Base-by-base conservation (phyloP, 225 moss, liverwort and hornwort species). In the Pseudisothecium myosuroides region DNA sequence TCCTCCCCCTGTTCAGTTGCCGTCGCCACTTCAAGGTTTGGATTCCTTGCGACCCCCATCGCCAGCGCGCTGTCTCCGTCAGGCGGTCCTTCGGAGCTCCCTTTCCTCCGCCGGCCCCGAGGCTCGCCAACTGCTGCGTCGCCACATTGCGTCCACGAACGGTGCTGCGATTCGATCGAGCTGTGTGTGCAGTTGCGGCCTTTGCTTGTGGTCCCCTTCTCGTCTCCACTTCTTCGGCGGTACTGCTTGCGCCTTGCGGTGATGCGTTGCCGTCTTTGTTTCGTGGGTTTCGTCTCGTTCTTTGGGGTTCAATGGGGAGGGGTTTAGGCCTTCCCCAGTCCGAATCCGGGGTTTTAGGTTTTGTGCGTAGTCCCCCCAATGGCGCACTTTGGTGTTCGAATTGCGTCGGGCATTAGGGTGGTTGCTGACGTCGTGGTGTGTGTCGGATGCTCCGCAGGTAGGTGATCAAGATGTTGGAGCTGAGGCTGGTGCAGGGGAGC, bases 401-500 rank as follows among this genome's bases (percentile, higher is more conserved):
- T 49, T 21, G 80, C 47, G 29, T 24, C 0, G 41, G 29, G 41
- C 36, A 6, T 60, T 19, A 28, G 89, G 87, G 80, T 66, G 87
- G 80, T 66, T 83, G 55, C 86, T 41, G 86, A 45, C 31, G 55
- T 17, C 50, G 39, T 20, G 52, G 43, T 17, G 37, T 39, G 67
- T 41, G 45, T 27, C 3, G 80, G 58, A 2, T 64, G 52, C 5
- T 43, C 22, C 15, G 65, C 19, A 69, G 88, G n/a, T 31, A n/a
- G 87, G 82, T 80, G 64, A 87, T 85, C 75, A 90, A 80, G 90
- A 98, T 98, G 98, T 95, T 98, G 96, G 98, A 98, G 93, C 77
- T 98, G 80, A 82, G 96, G 91, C 92, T 98, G 73, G 96, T 98
- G 88, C 98, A 98, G 94, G 98, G 98, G 28, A 93, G 96, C 89